phyloP scores from a whole-genome alignment of 2,329 filamentous ascomycete species.

The Mycogone perniciosa region DNA sequence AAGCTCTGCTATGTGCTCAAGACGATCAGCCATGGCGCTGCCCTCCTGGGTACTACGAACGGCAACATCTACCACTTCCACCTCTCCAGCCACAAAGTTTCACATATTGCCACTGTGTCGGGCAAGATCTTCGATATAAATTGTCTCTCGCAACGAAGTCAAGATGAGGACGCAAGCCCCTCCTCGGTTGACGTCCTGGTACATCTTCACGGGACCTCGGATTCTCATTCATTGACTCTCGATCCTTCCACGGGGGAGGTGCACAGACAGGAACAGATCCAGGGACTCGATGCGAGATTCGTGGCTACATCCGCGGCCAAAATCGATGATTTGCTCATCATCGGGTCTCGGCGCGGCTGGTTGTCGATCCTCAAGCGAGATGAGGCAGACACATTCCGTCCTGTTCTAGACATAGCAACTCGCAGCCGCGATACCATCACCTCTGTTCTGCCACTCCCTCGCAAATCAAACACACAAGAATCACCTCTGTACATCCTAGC shows the following conservation, averaged over 20 bases:
- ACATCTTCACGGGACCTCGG: slow-evolving; percentile 39
- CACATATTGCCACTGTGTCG: slow-evolving; percentile 32
- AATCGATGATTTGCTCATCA: slow-evolving; percentile 36
- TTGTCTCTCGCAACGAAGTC: slow-evolving; percentile 24
- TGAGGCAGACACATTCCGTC: slow-evolving; percentile 21
- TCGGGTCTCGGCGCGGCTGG: slow-evolving; percentile 50
- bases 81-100: slow-evolving; percentile 20
- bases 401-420: slow-evolving; percentile 31
- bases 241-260: slow-evolving; percentile 25
- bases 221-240: slow-evolving; percentile 38
- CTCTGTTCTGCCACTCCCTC: slow-evolving; percentile 47
- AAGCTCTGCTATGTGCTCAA: slow-evolving; percentile 43
- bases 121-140: slow-evolving; percentile 49
- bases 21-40: slow-evolving; percentile 31
- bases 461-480: slow-evolving; percentile 12
- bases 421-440: slow-evolving; percentile 61
- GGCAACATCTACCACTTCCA: slow-evolving; percentile 43
- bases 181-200: slow-evolving; percentile 34
- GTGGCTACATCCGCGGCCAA: slow-evolving; percentile 42
- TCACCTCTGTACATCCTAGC: slow-evolving; percentile 52
- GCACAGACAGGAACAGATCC: slow-evolving; percentile 25
- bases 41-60: slow-evolving; percentile 43
- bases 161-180: not conserved
- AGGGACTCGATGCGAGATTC: slow-evolving; percentile 42
- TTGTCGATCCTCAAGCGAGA: slow-evolving; percentile 30